phyloP scores from a whole-genome alignment of 805 yeast species.

The Vanderwaltozyma tropicalis region DNA sequence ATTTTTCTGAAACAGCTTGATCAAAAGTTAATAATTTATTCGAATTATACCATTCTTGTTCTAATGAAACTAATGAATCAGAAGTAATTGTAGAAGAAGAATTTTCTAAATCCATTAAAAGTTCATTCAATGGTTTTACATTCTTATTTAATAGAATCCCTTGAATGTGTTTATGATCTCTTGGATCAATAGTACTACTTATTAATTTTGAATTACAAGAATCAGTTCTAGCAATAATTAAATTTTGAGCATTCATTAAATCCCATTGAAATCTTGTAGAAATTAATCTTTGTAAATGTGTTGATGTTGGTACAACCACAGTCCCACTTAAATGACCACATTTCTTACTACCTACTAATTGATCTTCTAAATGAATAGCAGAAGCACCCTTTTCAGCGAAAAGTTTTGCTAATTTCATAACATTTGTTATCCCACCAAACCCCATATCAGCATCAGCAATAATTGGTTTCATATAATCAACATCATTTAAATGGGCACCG shows the following conservation, averaged over 20 bases:
- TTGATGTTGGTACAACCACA: slow-evolving; percentile 48
- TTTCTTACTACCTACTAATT: slow-evolving; percentile 54
- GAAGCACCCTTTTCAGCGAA: slow-evolving; percentile 63
- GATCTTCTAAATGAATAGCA: slow-evolving; percentile 56
- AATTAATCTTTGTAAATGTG: slow-evolving; percentile 42
- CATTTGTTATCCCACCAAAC: slow-evolving; percentile 51
- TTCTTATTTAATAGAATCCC: slow-evolving; percentile 32
- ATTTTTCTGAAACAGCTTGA: slow-evolving; percentile 36
- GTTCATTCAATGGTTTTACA: slow-evolving; percentile 36
- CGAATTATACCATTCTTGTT: slow-evolving; percentile 37
- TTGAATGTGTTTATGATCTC: slow-evolving; percentile 45
- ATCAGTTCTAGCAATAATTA: slow-evolving; percentile 53
- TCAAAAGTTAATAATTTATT: slow-evolving; percentile 37
- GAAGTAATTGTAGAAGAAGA: slow-evolving; percentile 28
- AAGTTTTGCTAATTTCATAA: slow-evolving; percentile 53
- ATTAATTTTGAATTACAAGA: slow-evolving; percentile 45
- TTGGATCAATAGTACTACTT: slow-evolving; percentile 42
- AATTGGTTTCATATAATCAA: slow-evolving; percentile 51
- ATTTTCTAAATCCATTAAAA: slow-evolving; percentile 34
- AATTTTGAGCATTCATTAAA: slow-evolving; percentile 47
- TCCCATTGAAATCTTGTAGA: slow-evolving; percentile 59
- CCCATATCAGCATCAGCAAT: slow-evolving; percentile 63
- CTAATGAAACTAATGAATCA: slow-evolving; percentile 20
- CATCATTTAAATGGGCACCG: slow-evolving; percentile 16
- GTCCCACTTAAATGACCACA: slow-evolving; percentile 58